phyloP scores from a whole-genome alignment of 1,139 yeast genomes.

The Geotrichum cucujoidarum region DNA sequence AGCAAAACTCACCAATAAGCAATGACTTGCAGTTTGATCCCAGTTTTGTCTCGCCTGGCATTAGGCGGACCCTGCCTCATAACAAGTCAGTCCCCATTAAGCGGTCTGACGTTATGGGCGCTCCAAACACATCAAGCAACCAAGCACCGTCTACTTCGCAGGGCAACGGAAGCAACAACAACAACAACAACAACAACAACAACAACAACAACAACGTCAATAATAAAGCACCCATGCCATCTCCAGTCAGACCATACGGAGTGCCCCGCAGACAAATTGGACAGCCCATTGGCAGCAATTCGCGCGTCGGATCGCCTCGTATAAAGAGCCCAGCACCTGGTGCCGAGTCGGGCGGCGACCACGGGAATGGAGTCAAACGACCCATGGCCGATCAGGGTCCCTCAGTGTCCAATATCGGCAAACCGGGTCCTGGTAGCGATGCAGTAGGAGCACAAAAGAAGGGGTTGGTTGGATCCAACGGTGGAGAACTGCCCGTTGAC shows the following conservation, averaged over 20 bases:
- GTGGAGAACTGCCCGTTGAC: constrained; percentile 2
- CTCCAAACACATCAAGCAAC: neutral
- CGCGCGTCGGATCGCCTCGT: neutral
- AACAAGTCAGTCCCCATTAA: constrained; percentile 49
- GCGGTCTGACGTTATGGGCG: constrained; percentile 12
- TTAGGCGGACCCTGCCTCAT: constrained; percentile 53
- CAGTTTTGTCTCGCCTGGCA: constrained; percentile 46
- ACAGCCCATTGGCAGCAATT: neutral
- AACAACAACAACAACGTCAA: neutral
- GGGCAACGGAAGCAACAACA: neutral
- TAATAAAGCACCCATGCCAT: neutral
- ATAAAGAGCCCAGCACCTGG: neutral
- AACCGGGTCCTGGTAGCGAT: neutral
- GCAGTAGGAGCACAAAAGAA: neutral
- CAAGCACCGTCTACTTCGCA: neutral
- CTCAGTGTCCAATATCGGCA: constrained; percentile 2
- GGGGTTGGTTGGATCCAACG: neutral
- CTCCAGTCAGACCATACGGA: constrained; percentile 3
- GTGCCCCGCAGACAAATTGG: neutral
- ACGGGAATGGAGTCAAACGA: neutral
- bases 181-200: neutral
- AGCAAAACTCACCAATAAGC: constrained; percentile 41
- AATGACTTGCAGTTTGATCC: constrained; percentile 43
- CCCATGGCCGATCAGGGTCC: constrained; percentile 10
- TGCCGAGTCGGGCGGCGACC: neutral